Evolutionary conservation across 306 rosid genomes (phyloP), one percentile per base, ranked within the genome.

Genomic region (barrel medic (Medicago truncatula)): DNA sequence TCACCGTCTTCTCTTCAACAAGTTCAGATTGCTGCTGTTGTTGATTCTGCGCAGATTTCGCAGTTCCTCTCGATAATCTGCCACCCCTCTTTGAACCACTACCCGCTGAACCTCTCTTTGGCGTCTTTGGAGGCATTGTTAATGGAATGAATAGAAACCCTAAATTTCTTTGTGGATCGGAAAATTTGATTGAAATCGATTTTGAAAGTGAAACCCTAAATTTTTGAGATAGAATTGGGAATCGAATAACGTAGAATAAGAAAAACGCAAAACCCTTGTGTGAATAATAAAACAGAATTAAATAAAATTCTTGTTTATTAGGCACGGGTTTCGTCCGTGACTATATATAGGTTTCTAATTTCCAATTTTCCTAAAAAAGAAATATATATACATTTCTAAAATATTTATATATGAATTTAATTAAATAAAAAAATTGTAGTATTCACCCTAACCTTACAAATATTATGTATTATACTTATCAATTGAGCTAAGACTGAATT

Each of bases 121-220:
- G 89, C 88, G 87, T 79, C 61, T 90, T 85, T 0, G 97, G 99
- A 70, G 99, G 99, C 99, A 95, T 95, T 47, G 11, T 74, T 68
- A 64, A 1, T 14, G 47, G 9, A 49, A 2, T 61, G 25, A n/a
- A 52, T 17, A 9, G 4, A 64, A 76, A 71, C 70, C 80, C 70
- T 72, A 74, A 62, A 46, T 60, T 28, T 28, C 31, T 28, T 28
- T 28, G 3, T 47, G 34, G 20, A 73, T 73, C 70, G 15, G 64
- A 38, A 60, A 67, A 36, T 9, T n/a, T 1, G 18, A 71, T 71
- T 25, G 76, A 71, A 63, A 61, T 61, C 18, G 43, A 61, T 61
- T 8, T 61, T 0, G 44, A 28, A 31, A 61, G 41, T 31, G 43
- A 61, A 61, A 61, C 67, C 43, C 67, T 31, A 61, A 60, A 14